Evolutionary conservation across 257 asterid species (phyloP), one percentile per base, ranked within the genome.

Genomic region (Leptodermis oblonga): DNA sequence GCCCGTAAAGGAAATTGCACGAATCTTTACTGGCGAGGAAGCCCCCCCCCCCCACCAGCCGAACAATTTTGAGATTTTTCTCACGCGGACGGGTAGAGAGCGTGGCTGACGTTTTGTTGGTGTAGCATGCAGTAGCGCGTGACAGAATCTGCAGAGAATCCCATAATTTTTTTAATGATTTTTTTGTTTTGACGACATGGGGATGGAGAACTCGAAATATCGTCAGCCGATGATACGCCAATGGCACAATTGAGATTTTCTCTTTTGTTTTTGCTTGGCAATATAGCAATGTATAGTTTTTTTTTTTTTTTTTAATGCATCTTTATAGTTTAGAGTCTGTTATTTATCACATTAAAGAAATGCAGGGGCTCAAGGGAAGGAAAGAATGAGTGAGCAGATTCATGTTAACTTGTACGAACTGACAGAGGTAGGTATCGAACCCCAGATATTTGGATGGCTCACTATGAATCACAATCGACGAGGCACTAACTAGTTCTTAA

Each of bases 131-230:
- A 64, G 70, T 12, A 62, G 86, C 82, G 88, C 83, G 85, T 75
- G 92, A 69, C 34, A 42, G 80, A 82, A 77, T 78, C 90, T 77
- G 84, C 82, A 77, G 85, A 77, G 81, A 69, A 78, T 68, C 82
- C 76, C 70, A 70, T 67, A 67, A 74, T 37, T 67, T 39, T 62
- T 62, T 62, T n/a, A n/a, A n/a, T n/a, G n/a, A n/a, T n/a, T 58
- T 58, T 15, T 14, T 34, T 7, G 7, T 10, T 48, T 14, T 55
- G 55, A 45, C 54, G 46, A 68, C 65, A 59, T 62, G 60, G 70
- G 51, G 76, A 59, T 62, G 60, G 70, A 56, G 76, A 58, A 75
- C 76, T 64, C 61, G 65, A 73, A 67, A 25, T 84, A 82, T 82
- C 92, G 81, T 72, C 58, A 51, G 61, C 83, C 86, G 58, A 82